Evolutionary conservation across 352 stramenopile species (phyloP).

Genomic region (Plasmopara viticola): DNA sequence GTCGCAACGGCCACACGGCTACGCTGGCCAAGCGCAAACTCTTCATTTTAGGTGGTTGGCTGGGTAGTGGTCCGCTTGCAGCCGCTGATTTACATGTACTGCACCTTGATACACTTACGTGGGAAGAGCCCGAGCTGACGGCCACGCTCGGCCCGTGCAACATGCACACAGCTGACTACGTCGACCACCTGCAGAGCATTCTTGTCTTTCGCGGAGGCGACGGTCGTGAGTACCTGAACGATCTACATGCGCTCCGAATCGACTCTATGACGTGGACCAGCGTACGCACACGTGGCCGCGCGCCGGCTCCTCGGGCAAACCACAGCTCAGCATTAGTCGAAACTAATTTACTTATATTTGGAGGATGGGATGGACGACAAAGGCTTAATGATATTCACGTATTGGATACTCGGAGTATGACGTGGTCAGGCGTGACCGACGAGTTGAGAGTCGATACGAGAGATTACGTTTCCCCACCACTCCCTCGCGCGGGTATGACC

Average conservation of each 20-base stretch:
- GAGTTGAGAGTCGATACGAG: conserved; percentile 19
- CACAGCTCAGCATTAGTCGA: conserved; percentile 90
- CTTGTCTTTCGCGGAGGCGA: conserved; percentile 93
- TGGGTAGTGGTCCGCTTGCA: conserved; percentile 88
- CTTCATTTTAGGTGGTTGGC: conserved; percentile 93
- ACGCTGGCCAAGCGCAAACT: conserved; percentile 88
- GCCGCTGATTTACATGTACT: conserved; percentile 91
- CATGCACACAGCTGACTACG: conserved; percentile 96
- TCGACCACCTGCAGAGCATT: conserved; percentile 74
- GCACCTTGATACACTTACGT: conserved; percentile 68
- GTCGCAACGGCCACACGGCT: conserved; percentile 93
- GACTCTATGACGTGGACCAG: conserved; percentile 84
- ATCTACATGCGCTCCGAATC: conserved; percentile 91
- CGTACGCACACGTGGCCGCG: conserved; percentile 65
- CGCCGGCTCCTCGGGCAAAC: conserved; percentile 89
- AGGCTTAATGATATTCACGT: conserved; percentile 95
- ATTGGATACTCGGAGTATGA: conserved; percentile 84
- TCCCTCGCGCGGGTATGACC: conserved; percentile 93
- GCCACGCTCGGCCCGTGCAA: conserved; percentile 88
- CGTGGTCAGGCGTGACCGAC: conserved; percentile 78
- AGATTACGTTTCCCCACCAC: conserved; percentile 56
- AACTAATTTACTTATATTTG: conserved; percentile 89
- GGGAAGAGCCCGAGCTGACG: conserved; percentile 45
- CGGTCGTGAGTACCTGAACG: conserved; percentile 93
- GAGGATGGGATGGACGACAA: conserved; percentile 90